phyloP scores from a whole-genome alignment of 371 early-diverging fungal species.

The Basidiobolus meristosporus region DNA sequence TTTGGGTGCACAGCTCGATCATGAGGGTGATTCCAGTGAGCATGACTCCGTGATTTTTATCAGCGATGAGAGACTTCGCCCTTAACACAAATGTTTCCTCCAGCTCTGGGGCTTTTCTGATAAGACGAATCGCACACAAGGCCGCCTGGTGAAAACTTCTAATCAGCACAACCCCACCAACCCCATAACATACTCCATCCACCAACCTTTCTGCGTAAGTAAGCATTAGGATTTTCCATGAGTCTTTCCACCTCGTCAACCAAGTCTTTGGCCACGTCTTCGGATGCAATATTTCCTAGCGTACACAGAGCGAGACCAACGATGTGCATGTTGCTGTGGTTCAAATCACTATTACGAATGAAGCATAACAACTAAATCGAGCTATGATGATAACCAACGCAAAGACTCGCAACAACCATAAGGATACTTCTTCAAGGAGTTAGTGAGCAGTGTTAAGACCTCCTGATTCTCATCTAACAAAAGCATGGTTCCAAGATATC shows the following conservation, averaged over 20 bases:
- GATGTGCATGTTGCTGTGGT: constrained; percentile 83
- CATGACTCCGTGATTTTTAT: constrained; percentile 93
- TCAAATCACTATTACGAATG: constrained; percentile 87
- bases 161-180: background rate
- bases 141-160: constrained; percentile 47
- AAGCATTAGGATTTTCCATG: constrained; percentile 74
- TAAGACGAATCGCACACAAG: constrained; percentile 74
- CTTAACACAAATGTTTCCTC: constrained; percentile 62
- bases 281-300: constrained; percentile 86
- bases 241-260: constrained; percentile 85
- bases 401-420: background rate
- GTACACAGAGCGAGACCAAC: constrained; percentile 92
- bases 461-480: constrained; percentile 94
- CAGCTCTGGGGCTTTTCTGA: constrained; percentile 85
- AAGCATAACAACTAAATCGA: no score
- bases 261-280: constrained; percentile 89
- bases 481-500: constrained; percentile 92
- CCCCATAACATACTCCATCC: no score
- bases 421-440: constrained; percentile 81
- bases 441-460: constrained; percentile 86
- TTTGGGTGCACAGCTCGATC: constrained; percentile 67
- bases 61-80: constrained; percentile 60
- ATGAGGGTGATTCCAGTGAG: constrained; percentile 82
- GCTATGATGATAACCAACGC: constrained; percentile 1
- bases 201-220: constrained; percentile 84